Evolutionary conservation across 164 flowering plant genomes (phyloP).

Genomic region (Chimonanthus praecox): DNA sequence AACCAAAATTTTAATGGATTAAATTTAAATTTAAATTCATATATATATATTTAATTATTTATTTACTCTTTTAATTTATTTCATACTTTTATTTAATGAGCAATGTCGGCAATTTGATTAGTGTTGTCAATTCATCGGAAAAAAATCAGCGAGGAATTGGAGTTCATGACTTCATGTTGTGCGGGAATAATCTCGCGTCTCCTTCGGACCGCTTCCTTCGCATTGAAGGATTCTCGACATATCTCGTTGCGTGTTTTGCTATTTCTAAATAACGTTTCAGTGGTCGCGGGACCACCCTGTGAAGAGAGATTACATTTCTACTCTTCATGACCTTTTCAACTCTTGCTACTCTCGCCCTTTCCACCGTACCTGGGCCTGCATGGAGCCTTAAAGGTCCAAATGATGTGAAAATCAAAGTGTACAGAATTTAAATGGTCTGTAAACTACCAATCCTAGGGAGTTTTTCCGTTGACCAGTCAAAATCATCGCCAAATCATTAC

Average conservation of each 20-base stretch:
- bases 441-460: background rate
- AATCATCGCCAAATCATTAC: conserved; percentile 1
- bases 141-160: background rate
- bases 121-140: too few species aligned
- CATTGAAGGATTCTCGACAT: background rate
- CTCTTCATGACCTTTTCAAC: background rate
- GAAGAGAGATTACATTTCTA: background rate
- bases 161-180: background rate
- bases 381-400: too few species aligned
- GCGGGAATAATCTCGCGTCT: background rate
- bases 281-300: background rate
- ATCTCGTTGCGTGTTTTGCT: background rate
- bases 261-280: background rate
- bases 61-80: too few species aligned
- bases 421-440: background rate
- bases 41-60: too few species aligned
- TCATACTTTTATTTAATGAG: too few species aligned
- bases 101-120: too few species aligned
- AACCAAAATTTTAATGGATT: too few species aligned
- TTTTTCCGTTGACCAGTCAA: conserved; percentile 17
- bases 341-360: background rate
- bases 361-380: background rate
- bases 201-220: background rate
- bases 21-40: too few species aligned
- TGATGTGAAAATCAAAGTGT: background rate